Evolutionary conservation across 2,329 filamentous ascomycete species (phyloP).

Genomic region (Xylariaceae sp.): DNA sequence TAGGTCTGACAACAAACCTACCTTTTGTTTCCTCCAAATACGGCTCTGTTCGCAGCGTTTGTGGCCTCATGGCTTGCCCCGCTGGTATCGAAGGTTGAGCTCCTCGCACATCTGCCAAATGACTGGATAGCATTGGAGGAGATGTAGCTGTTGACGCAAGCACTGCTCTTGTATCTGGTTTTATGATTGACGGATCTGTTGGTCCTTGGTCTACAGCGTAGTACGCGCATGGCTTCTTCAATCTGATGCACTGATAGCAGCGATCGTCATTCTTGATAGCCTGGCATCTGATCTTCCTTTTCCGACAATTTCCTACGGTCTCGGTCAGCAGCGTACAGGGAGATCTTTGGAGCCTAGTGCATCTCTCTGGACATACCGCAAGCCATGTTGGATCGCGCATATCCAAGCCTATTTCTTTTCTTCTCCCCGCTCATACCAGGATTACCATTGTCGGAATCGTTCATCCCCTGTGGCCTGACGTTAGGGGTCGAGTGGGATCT

Average conservation of each 20-base stretch:
- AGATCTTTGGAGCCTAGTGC: conserved; percentile 1
- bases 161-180: conserved; percentile 10
- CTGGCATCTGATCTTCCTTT: conserved; percentile 90
- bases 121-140: conserved; percentile 22
- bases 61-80: conserved; percentile 45
- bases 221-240: conserved; percentile 95
- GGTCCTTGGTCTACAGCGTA: conserved; percentile 79
- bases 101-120: conserved; percentile 41
- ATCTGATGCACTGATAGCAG: conserved; percentile 87
- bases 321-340: conserved; percentile 13
- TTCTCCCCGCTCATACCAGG: conserved; percentile 46
- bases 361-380: conserved; percentile 68
- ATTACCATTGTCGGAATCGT: conserved; percentile 34
- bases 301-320: conserved; percentile 75
- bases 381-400: conserved; percentile 91
- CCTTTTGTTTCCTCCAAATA: conserved; percentile 39
- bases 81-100: conserved; percentile 43
- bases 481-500: conserved; percentile 51
- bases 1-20: conserved; percentile 33
- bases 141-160: conserved; percentile 10
- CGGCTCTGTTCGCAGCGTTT: conserved; percentile 38
- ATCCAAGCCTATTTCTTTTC: conserved; percentile 85
- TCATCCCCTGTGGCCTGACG: conserved; percentile 41
- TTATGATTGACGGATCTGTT: conserved; percentile 39
- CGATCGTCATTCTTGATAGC: conserved; percentile 71